Conservation (phyloP, 1,284 basidiomycete species). For the Cutaneotrichosporon dermatis region DNA sequence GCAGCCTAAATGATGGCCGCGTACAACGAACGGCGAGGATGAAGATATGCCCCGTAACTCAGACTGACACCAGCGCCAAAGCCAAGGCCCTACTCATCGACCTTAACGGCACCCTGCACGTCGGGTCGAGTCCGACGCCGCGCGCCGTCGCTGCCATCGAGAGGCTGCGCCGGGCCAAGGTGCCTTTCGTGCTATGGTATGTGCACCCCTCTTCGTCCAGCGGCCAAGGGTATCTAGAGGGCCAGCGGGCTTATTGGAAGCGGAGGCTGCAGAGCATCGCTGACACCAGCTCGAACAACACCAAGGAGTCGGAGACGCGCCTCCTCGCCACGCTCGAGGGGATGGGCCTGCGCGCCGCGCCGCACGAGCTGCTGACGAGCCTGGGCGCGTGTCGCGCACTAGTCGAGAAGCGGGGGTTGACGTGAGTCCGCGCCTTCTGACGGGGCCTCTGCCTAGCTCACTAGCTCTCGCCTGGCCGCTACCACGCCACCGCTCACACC, state of each 20-base stretch:
- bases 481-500: background rate
- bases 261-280: too few species aligned
- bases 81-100: conserved; percentile 59
- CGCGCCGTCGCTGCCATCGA: conserved; percentile 56
- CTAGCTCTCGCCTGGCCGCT: too few species aligned
- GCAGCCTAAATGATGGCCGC: too few species aligned
- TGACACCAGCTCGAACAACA: conserved; percentile 47
- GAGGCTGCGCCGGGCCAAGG: conserved; percentile 50
- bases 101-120: conserved; percentile 63
- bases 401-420: conserved; percentile 50
- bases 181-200: conserved; percentile 63
- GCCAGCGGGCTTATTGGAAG: too few species aligned
- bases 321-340: conserved; percentile 51
- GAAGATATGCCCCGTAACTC: too few species aligned
- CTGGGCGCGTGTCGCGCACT: conserved; percentile 58
- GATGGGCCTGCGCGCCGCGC: conserved; percentile 56
- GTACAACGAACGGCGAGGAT: too few species aligned
- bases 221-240: too few species aligned
- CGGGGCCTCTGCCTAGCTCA: too few species aligned
- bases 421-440: conserved; percentile 45
- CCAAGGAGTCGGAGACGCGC: conserved; percentile 54
- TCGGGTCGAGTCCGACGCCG: conserved; percentile 55
- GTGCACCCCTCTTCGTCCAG: conserved; percentile 38
- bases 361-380: conserved; percentile 59
- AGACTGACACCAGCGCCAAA: background rate